phyloP scores from a whole-genome alignment of 179 eudicot genomes.

The Camellia oleifera region DNA sequence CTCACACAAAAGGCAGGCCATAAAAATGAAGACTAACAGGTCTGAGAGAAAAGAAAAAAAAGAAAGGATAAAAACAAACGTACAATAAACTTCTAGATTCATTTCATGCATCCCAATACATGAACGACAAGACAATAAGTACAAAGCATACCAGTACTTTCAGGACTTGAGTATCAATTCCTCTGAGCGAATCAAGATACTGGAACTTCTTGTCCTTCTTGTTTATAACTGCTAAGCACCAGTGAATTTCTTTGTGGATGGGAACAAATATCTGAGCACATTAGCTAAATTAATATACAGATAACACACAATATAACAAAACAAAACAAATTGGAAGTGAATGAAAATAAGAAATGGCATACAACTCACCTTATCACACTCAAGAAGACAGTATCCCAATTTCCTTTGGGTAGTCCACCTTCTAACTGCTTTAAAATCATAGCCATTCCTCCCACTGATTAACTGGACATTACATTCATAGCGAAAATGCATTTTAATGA shows the following conservation, averaged over 20 bases:
- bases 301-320: neutral
- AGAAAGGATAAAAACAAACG: no score
- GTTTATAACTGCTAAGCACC: constrained; percentile 96
- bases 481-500: neutral
- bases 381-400: constrained; percentile 77
- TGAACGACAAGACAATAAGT: neutral
- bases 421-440: constrained; percentile 80
- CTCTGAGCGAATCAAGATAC: constrained; percentile 87
- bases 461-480: constrained; percentile 43
- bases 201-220: constrained; percentile 81
- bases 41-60: no score
- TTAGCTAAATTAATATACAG: constrained; percentile 14
- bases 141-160: constrained; percentile 60
- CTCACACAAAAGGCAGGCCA: no score
- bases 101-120: no score
- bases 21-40: no score
- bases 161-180: constrained; percentile 58
- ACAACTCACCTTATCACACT: constrained; percentile 74
- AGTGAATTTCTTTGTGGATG: constrained; percentile 85
- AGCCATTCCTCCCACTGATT: constrained; percentile 64
- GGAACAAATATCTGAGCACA: constrained; percentile 81
- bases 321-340: neutral
- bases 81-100: no score
- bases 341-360: neutral
- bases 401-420: constrained; percentile 88